Evolutionary conservation across 495 filamentous ascomycete genomes (phyloP).

Genomic region (Penicillium arizonense): DNA sequence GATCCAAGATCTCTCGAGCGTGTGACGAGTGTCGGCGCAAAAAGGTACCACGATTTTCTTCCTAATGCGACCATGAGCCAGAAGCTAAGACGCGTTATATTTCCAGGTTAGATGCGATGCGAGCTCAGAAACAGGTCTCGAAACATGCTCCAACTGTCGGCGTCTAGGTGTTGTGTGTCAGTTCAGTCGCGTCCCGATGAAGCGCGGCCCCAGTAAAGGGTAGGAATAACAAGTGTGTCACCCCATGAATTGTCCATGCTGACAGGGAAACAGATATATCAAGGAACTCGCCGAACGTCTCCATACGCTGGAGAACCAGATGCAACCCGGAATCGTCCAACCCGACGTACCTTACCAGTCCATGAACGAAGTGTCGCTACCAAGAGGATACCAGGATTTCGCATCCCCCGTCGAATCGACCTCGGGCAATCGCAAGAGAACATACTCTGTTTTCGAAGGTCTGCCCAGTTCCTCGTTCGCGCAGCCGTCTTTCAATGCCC

Average conservation of each 20-base stretch:
- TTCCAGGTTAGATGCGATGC: conserved; percentile 85
- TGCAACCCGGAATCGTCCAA: conserved; percentile 47
- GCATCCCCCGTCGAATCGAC: conserved; percentile 44
- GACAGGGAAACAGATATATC: conserved; percentile 66
- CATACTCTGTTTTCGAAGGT: conserved; percentile 56
- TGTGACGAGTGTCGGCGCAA: conserved; percentile 96
- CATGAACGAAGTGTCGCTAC: conserved; percentile 47
- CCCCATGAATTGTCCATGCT: conserved; percentile 9
- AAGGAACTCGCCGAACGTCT: conserved; percentile 92
- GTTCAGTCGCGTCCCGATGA: conserved; percentile 92
- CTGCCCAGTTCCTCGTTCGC: conserved; percentile 45
- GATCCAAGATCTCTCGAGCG: conserved; percentile 88
- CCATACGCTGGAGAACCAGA: conserved; percentile 74
- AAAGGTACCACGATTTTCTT: conserved; percentile 54
- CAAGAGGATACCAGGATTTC: conserved; percentile 47
- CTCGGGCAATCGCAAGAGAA: conserved; percentile 50
- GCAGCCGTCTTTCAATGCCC: conserved; percentile 44
- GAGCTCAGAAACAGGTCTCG: conserved; percentile 70
- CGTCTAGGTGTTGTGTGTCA: conserved; percentile 75
- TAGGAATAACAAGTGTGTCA: conserved; percentile 34
- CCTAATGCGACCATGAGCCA: conserved; percentile 10
- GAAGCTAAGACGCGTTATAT: conserved; percentile 19
- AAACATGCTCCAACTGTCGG: conserved; percentile 83
- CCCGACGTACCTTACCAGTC: conserved; percentile 45
- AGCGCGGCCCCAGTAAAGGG: conserved; percentile 95